Percentiles rank a stretch among this genome's conserved stretches.
These are phyloP conservation scores for Globisporangium recalcitrans DNA, from an alignment of 352 stramenopile genomes.

Conservation along the genomic window DNA sequence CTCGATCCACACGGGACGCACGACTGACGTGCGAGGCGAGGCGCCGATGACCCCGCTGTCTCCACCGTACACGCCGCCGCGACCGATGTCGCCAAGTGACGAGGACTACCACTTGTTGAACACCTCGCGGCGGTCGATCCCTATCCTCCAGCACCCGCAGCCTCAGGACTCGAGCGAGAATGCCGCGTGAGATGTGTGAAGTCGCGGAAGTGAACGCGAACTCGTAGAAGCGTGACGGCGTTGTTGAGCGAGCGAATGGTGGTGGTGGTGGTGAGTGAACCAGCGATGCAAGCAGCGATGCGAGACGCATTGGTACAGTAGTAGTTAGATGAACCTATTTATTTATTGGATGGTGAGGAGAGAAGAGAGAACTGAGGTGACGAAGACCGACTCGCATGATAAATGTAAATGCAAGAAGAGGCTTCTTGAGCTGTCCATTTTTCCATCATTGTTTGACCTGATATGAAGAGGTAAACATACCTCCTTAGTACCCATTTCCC, in stretches of 20 bases:
- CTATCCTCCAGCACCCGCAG: background rate
- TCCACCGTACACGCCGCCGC: background rate
- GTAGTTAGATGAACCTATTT: background rate
- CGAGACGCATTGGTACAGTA: background rate
- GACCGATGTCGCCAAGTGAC: background rate
- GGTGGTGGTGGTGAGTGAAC: no score
- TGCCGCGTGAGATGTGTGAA: background rate
- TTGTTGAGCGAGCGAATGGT: background rate
- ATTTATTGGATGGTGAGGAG: background rate
- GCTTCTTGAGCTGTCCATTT: background rate
- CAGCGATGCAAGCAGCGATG: background rate
- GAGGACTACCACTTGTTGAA: conserved; percentile 4
- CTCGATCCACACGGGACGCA: conserved; percentile 8
- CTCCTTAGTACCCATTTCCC: background rate
- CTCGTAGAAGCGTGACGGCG: no score
- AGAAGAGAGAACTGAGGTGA: background rate
- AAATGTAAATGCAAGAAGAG: background rate
- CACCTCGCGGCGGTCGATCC: background rate
- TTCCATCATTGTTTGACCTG: background rate
- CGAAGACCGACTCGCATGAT: background rate
- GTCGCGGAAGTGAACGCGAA: no score
- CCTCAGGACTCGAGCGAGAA: background rate
- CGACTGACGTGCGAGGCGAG: background rate
- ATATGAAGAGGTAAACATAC: background rate
- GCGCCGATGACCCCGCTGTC: background rate